These are phyloP conservation scores for Sarcomyxa edulis DNA, from an alignment of 768 basidiomycete genomes.

Conservation along the genomic window DNA sequence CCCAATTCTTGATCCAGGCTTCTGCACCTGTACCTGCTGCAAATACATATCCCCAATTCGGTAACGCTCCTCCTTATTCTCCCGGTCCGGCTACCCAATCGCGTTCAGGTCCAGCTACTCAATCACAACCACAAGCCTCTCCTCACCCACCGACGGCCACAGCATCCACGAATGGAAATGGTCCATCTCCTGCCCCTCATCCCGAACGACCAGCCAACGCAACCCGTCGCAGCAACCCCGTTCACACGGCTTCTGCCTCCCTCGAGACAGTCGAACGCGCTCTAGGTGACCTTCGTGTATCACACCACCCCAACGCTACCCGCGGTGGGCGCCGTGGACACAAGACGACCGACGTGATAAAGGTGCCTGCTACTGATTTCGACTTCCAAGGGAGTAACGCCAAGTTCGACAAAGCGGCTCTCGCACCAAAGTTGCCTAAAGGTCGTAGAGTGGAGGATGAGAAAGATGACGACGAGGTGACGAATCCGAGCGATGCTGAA, in stretches of 20 bases:
- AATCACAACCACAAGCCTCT: conserved; percentile 14
- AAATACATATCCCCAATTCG: too few relatives aligned
- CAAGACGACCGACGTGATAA: conserved; percentile 32
- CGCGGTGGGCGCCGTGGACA: conserved; percentile 6
- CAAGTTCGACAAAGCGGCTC: conserved; percentile 71
- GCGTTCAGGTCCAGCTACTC: conserved; percentile 13
- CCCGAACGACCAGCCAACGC: conserved; percentile 12
- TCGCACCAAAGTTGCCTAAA: conserved; percentile 26
- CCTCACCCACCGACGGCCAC: conserved; percentile 15
- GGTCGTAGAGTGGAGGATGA: conserved; percentile 19
- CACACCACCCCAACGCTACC: conserved; percentile 17
- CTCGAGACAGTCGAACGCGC: conserved; percentile 62
- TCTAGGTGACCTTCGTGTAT: conserved; percentile 45
- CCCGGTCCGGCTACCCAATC: conserved; percentile 10
- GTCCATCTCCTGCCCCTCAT: conserved; percentile 15
- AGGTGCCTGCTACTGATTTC: conserved; percentile 75
- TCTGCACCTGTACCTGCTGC: conserved; percentile 38
- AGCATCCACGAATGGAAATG: conserved; percentile 14
- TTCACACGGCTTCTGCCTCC: conserved; percentile 71
- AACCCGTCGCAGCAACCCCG: conserved; percentile 38
- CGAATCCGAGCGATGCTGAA: conserved; percentile 23
- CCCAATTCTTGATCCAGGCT: conserved; percentile 26
- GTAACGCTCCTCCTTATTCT: conserved; percentile 8
- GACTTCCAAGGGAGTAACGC: conserved; percentile 78
- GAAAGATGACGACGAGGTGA: conserved; percentile 25